Evolutionary conservation across 2,329 filamentous ascomycete species (phyloP), one percentile per base, ranked within the genome.

Genomic region (Zasmidium cellare): DNA sequence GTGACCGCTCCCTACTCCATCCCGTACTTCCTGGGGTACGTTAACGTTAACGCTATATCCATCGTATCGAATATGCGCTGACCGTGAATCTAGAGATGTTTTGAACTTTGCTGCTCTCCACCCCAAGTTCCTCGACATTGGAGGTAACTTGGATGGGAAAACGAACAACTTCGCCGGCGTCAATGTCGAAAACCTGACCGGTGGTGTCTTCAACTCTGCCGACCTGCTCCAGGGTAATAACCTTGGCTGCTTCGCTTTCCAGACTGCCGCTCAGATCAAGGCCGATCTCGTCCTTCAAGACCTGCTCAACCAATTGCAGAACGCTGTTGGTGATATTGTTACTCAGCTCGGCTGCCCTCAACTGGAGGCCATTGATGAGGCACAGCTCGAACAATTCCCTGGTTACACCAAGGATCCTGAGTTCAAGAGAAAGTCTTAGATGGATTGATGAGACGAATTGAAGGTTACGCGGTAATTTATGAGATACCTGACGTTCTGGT

Each of bases 151-250:
- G 14, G 71, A 71, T 14, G 72, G 73, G 46, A 70, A 67, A 20
- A 60, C 62, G 11, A 71, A 75, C 63, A 69, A 69, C 41, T 75
- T 75, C 61, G 66, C 67, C 23, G 72, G 72, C 3, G 55, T 77
- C 24, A 65, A 76, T 53, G 60, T 75, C 3, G 56, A 46, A 9
- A 64, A 76, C 47, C 56, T 79, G 11, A 76, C 73, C 16, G 70
- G 70, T 11, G 76, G 76, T 22, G 67, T 82, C 0, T 75, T 77
- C 60, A 81, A 79, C 61, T 46, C 53, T 18, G 56, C 55, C 12
- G 62, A 60, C 28, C 56, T 69, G 1, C 53, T 66, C 47, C 51
- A 67, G 46, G 72, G 70, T 9, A 73, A 76, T 65, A 74, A 73
- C 55, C 66, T 75, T 5, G 63, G 71, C 1, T 76, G 74, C 55